Percentiles rank a stretch among this genome's conserved stretches.
phyloP scores from a whole-genome alignment of 2,329 filamentous ascomycete genomes.

The Cyclaneusma minus region DNA sequence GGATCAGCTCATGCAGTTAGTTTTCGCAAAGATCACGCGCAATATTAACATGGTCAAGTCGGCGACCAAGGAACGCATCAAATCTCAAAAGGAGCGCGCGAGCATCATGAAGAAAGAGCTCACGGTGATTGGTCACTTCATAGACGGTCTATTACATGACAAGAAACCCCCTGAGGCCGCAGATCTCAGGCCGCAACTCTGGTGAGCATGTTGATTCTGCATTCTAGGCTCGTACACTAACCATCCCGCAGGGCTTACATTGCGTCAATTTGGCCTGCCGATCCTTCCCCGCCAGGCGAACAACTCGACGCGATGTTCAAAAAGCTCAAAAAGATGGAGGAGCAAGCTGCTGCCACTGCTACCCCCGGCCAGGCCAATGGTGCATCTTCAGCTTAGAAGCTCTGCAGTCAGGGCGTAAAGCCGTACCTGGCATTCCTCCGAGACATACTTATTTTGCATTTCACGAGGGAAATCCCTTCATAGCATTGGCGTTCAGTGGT shows the following conservation, averaged over 20 bases:
- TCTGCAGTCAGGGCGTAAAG: too few relatives aligned
- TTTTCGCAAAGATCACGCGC: constrained; percentile 40
- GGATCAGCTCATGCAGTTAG: constrained; percentile 25
- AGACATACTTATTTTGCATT: too few relatives aligned
- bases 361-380: too few relatives aligned
- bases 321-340: constrained; percentile 10
- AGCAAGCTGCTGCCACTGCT: too few relatives aligned
- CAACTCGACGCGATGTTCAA: constrained; percentile 16
- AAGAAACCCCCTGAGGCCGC: constrained; percentile 11
- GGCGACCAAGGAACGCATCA: constrained; percentile 46
- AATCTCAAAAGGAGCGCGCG: constrained; percentile 44
- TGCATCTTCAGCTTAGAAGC: too few relatives aligned
- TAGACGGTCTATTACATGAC: constrained; percentile 25
- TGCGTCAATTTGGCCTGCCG: constrained; percentile 17
- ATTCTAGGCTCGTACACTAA: constrained; percentile 9
- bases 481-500: too few relatives aligned
- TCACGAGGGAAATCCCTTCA: too few relatives aligned
- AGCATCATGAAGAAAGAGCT: constrained; percentile 45
- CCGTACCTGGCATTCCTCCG: too few relatives aligned
- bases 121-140: constrained; percentile 45
- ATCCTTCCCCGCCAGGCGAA: constrained; percentile 11
- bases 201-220: constrained; percentile 14
- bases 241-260: constrained; percentile 16
- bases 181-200: constrained; percentile 14
- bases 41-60: constrained; percentile 43